Base-by-base conservation (phyloP, 176 grass and related monocot species). In the Ensete glaucum region DNA sequence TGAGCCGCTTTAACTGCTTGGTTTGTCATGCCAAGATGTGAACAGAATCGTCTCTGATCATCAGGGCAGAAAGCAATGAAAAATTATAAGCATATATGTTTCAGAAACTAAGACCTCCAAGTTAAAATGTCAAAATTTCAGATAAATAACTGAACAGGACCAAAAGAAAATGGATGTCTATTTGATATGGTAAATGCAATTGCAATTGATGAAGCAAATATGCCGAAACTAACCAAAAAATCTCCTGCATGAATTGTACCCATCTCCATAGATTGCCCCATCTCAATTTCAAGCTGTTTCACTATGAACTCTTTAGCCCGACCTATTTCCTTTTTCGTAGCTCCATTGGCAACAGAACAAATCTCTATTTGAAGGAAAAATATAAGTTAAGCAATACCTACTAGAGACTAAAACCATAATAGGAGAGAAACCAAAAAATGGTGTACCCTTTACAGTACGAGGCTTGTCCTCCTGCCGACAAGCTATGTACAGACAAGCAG, bases 11-110 rank as follows among this genome's bases (percentile, higher is more conserved):
- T 73, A 54, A 73, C 72, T 34, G 72, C 72, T 57, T 57, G 72
- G 53, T 73, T 73, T 55, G 72, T 73, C 72, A 73, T 73, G 52
- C 72, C 72, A 73, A 73, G 72, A 73, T 73, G 52, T 27, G 72
- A 73, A 55, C 72, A 73, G 23, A 73, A 73, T 9, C 72, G 24
- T 73, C 72, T 73, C 72, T 73, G 50, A 9, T n/a, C 13, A 25
- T 12, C 57, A 60, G 17, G n/a, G 57, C 57, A 60, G 57, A 60
- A 60, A 60, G n/a, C 57, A 17, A 60, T n/a, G 19, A 60, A n/a
- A 9, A 43, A 43, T 43, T 43, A 43, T 43, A 43, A 43, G 34
- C 34, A 43, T 43, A 43, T 43, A 43, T 43, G 34, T 43, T 43
- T 43, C 34, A 6, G 34, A 43, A 43, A 43, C 34, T 43, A 43